These are phyloP conservation scores for Pleurotus citrinopileatus DNA, from an alignment of 768 basidiomycete species.

Conservation along the genomic window DNA sequence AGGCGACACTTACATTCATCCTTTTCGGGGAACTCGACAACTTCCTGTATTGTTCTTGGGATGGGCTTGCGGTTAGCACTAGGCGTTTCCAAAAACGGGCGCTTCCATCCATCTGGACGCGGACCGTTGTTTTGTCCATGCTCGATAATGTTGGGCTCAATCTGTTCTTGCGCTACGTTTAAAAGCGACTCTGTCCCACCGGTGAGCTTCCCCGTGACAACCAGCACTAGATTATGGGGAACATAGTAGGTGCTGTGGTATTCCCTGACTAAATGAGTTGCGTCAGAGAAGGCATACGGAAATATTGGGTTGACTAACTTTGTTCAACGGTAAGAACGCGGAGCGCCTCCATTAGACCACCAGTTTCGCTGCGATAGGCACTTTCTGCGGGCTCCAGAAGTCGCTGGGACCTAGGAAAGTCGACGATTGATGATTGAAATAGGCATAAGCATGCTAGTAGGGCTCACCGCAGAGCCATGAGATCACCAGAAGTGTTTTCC, in stretches of 20 bases:
- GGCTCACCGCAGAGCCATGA: conserved; percentile 80
- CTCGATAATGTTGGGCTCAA: conserved; percentile 78
- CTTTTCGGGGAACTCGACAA: conserved; percentile 92
- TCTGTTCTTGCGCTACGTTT: conserved; percentile 73
- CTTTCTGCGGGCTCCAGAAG: conserved; percentile 78
- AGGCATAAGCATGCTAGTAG: background rate
- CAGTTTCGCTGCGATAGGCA: conserved; percentile 95
- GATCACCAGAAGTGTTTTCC: conserved; percentile 87
- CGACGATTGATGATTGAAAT: background rate
- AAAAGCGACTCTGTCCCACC: conserved; percentile 75
- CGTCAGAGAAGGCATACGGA: conserved; percentile 7
- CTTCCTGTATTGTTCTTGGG: conserved; percentile 48
- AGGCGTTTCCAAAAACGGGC: conserved; percentile 89
- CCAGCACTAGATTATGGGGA: conserved; percentile 88
- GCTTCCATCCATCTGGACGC: conserved; percentile 80
- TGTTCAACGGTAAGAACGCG: conserved; percentile 83
- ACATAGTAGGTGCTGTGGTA: conserved; percentile 91
- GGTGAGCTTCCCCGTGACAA: conserved; percentile 85
- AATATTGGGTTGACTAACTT: conserved; percentile 44
- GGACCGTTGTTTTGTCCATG: conserved; percentile 73
- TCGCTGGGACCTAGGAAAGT: conserved; percentile 60
- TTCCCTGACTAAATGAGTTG: conserved; percentile 62
- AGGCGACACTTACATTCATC: conserved; percentile 66
- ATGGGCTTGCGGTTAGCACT: conserved; percentile 63
- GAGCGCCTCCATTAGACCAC: conserved; percentile 91